Evolutionary conservation across 768 basidiomycete genomes (phyloP), one percentile per base, ranked within the genome.

Genomic region (Boletus vinaceobasis): DNA sequence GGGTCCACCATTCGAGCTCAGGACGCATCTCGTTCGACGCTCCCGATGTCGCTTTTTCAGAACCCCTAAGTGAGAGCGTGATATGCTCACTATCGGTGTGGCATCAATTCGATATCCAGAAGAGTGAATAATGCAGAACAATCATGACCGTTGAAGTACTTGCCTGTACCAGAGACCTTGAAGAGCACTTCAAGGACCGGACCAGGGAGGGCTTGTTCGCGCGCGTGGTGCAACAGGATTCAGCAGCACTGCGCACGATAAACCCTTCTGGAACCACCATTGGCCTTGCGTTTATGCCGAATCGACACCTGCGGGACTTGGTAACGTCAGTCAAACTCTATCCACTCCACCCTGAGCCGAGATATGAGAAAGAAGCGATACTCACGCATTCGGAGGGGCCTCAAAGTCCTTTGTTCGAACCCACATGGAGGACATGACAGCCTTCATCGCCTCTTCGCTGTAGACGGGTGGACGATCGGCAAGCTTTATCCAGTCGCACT

Each of bases 321-420:
- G 10, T 2, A 17, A 44, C n/a, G 9, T 19, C 43, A 31, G n/a
- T n/a, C n/a, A n/a, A n/a, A n/a, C n/a, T n/a, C n/a, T n/a, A n/a
- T n/a, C n/a, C n/a, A n/a, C n/a, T n/a, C n/a, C n/a, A n/a, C n/a
- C n/a, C 4, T 47, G 21, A 15, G 14, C 13, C 35, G 7, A 15
- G 9, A 7, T n/a, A 19, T 13, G 17, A 31, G 11, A 1, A 14
- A 31, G 19, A 27, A 10, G 33, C 15, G 9, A 15, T 2, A 19
- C 61, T 8, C 27, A 69, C 61, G 50, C 39, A 11, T 61, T 35
- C 1, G 43, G 36, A n/a, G 48, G 58, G 4, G 58, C 37, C 13
- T 38, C 52, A 19, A 70, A 60, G 0, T 65, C 61, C 31, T n/a
- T n/a, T n/a, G n/a, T 50, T 53, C 57, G 53, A 5, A 56, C 53